Conservation (phyloP, 257 asterid species). For the Ligustrum vulgare region DNA sequence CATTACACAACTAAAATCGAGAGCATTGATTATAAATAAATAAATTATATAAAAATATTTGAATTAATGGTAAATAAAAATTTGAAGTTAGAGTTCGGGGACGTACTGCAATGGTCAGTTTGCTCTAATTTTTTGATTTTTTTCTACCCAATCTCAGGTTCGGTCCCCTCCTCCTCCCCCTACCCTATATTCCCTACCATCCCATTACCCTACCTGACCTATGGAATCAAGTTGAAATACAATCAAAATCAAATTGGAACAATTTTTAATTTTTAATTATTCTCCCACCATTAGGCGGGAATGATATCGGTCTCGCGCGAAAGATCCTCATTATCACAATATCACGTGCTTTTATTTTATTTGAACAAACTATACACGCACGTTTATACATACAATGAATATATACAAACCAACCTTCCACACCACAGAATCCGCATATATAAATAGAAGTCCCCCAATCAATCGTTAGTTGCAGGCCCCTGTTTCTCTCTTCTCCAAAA, state of each 20-base stretch:
- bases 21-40: neutral
- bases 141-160: no score
- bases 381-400: slow-evolving; percentile 29
- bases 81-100: neutral
- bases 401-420: neutral
- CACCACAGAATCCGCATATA: slow-evolving; percentile 31
- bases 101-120: no score
- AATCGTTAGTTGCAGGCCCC: neutral
- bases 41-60: no score
- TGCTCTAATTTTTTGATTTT: no score
- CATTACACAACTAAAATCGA: neutral
- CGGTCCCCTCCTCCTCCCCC: no score
- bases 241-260: slow-evolving; percentile 19
- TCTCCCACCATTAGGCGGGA: slow-evolving; percentile 18
- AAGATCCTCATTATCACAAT: slow-evolving; percentile 46
- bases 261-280: slow-evolving; percentile 8
- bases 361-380: slow-evolving; percentile 22
- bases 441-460: slow-evolving; percentile 21
- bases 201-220: no score
- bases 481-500: neutral
- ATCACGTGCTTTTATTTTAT: slow-evolving; percentile 61
- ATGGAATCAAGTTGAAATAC: neutral
- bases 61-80: neutral
- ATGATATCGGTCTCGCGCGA: slow-evolving; percentile 30
- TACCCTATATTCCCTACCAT: no score